phyloP scores from a whole-genome alignment of 371 early-diverging fungal genomes.

The Mucor racemosus region DNA sequence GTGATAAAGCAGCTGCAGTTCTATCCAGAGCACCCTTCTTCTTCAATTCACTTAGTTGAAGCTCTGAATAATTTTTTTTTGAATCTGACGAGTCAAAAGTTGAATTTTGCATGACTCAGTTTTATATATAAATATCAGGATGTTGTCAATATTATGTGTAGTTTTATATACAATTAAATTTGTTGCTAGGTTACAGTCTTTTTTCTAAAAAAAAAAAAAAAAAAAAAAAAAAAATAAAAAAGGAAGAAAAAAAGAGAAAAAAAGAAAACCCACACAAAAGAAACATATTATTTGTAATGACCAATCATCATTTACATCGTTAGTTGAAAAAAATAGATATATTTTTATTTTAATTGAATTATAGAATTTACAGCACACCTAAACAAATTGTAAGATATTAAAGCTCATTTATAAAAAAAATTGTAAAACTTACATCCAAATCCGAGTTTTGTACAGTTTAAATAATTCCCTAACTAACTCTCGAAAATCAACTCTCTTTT shows the following conservation, averaged over 20 bases:
- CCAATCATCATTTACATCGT: slow-evolving; percentile 7
- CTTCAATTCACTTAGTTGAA: slow-evolving; percentile 16
- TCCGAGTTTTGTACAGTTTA: slow-evolving; percentile 98
- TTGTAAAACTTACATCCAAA: slow-evolving; percentile 93
- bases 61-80: slow-evolving; percentile 10
- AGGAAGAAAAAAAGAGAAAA: neutral
- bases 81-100: slow-evolving; percentile 8
- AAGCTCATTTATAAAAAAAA: neutral
- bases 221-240: slow-evolving; percentile 3
- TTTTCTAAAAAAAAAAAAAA: slow-evolving; percentile 9
- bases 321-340: neutral
- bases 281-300: slow-evolving; percentile 1
- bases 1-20: slow-evolving; percentile 23
- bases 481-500: slow-evolving; percentile 96
- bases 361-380: slow-evolving; percentile 36
- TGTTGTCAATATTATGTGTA: neutral
- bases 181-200: neutral
- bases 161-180: neutral
- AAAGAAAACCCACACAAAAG: slow-evolving; percentile 5
- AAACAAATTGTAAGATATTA: neutral
- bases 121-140: neutral
- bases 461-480: slow-evolving; percentile 98
- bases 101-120: slow-evolving; percentile 21
- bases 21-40: slow-evolving; percentile 5
- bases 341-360: slow-evolving; percentile 4